Conservation (phyloP, 2,329 filamentous ascomycete genomes). For the Fusarium ramigenum region DNA sequence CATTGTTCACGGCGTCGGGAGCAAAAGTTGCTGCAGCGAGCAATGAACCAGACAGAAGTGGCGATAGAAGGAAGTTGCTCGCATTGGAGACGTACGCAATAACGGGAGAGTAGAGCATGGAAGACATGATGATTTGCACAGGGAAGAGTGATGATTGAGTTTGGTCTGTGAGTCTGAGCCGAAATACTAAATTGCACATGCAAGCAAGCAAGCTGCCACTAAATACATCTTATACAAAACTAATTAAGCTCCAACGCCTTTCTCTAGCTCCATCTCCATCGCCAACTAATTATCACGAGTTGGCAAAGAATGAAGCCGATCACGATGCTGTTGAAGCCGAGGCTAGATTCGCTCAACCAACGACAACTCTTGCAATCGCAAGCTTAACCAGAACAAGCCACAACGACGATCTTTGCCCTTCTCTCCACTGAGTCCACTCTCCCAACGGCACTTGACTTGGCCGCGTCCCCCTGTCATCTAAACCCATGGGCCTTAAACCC, state of each 20-base stretch:
- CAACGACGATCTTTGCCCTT: constrained; percentile 4
- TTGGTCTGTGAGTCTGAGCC: neutral
- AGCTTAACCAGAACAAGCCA: constrained; percentile 23
- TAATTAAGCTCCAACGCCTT: neutral
- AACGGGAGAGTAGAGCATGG: constrained; percentile 35
- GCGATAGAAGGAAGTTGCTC: constrained; percentile 20
- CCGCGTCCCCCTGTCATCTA: neutral
- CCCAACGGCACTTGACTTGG: constrained; percentile 3
- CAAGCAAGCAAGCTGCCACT: neutral
- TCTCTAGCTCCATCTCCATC: neutral
- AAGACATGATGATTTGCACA: constrained; percentile 24
- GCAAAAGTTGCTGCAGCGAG: constrained; percentile 25
- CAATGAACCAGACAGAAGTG: constrained; percentile 29
- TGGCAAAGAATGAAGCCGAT: neutral
- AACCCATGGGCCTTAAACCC: neutral
- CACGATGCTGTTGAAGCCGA: constrained; percentile 7
- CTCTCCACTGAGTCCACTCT: neutral
- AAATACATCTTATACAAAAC: constrained; percentile 4
- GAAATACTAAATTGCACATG: neutral
- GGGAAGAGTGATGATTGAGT: neutral
- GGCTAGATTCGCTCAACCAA: neutral
- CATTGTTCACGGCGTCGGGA: constrained; percentile 22
- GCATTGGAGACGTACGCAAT: constrained; percentile 11
- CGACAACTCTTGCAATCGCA: constrained; percentile 5
- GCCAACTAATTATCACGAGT: neutral